Conservation (phyloP, 768 basidiomycete genomes). For the Chalciporus sphaerocephalus region DNA sequence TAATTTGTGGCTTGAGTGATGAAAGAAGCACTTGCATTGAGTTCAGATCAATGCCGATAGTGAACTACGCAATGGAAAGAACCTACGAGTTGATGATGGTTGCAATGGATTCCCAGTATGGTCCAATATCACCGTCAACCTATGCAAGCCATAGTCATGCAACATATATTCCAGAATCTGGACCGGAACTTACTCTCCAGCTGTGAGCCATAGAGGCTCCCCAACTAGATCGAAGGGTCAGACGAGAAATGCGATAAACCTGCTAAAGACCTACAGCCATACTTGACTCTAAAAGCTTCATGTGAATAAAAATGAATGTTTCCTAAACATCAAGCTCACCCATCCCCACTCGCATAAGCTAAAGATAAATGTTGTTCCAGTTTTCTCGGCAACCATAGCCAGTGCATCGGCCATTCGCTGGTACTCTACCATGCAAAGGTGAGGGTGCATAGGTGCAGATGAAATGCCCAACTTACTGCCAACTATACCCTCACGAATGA, state of each 20-base stretch:
- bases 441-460: neutral
- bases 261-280: conserved; percentile 51
- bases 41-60: neutral
- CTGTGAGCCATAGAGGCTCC: conserved; percentile 35
- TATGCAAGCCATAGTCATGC: conserved; percentile 1
- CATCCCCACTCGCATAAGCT: conserved; percentile 67
- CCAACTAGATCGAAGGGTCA: conserved; percentile 28
- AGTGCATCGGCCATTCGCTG: conserved; percentile 59
- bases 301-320: neutral
- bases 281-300: conserved; percentile 45
- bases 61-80: neutral
- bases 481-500: conserved; percentile 49
- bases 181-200: conserved; percentile 38
- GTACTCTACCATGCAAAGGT: conserved; percentile 39
- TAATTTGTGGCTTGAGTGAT: conserved; percentile 58
- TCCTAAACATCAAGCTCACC: conserved; percentile 34
- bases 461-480: conserved; percentile 39
- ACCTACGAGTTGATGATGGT: conserved; percentile 52
- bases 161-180: no score
- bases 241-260: conserved; percentile 3
- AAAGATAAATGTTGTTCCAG: conserved; percentile 52
- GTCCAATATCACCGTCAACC: conserved; percentile 25
- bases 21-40: conserved; percentile 51
- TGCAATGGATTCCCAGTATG: conserved; percentile 48
- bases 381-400: conserved; percentile 37